Evolutionary conservation across 2,329 filamentous ascomycete genomes (phyloP).

Genomic region (Calonectria hongkongensis): DNA sequence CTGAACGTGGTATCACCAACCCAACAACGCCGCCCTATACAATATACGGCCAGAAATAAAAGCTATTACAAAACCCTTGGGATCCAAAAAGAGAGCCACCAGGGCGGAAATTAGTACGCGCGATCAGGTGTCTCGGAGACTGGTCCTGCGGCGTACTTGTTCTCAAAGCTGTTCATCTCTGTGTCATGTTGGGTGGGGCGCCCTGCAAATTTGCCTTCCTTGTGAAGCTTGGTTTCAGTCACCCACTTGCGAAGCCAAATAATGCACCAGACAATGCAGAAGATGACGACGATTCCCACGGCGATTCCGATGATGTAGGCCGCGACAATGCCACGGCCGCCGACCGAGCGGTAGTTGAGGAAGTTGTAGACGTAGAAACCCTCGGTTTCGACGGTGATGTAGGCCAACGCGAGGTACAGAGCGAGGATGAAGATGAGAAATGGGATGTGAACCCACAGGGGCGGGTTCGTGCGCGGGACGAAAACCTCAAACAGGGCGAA

Average conservation of each 20-base stretch:
- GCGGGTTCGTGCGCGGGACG: slow-evolving; percentile 78
- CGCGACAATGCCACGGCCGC: slow-evolving; percentile 70
- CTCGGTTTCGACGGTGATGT: slow-evolving; percentile 81
- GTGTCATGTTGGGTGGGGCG: slow-evolving; percentile 51
- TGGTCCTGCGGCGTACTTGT: slow-evolving; percentile 47
- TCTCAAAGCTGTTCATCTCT: slow-evolving; percentile 53
- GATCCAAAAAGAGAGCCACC: background rate
- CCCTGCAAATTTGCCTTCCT: slow-evolving; percentile 64
- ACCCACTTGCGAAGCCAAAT: slow-evolving; percentile 71
- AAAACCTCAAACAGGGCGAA: slow-evolving; percentile 87
- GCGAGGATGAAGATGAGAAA: slow-evolving; percentile 82
- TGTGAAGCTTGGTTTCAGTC: slow-evolving; percentile 67
- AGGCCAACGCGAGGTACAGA: slow-evolving; percentile 84
- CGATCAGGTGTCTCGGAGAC: slow-evolving; percentile 46
- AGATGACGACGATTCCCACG: slow-evolving; percentile 71
- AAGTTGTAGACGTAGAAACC: slow-evolving; percentile 87
- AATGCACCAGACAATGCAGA: slow-evolving; percentile 69
- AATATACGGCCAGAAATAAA: slow-evolving; percentile 4
- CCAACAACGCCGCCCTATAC: slow-evolving; percentile 36
- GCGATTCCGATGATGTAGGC: slow-evolving; percentile 79
- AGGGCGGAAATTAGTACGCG: slow-evolving; percentile 33
- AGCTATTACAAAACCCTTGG: background rate
- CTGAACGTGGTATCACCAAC: slow-evolving; percentile 30
- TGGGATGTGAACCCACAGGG: slow-evolving; percentile 77
- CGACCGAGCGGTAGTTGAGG: slow-evolving; percentile 78